Evolutionary conservation across 1,284 basidiomycete genomes (phyloP), one percentile per base, ranked within the genome.

Genomic region (Exobasidium rhododendri): DNA sequence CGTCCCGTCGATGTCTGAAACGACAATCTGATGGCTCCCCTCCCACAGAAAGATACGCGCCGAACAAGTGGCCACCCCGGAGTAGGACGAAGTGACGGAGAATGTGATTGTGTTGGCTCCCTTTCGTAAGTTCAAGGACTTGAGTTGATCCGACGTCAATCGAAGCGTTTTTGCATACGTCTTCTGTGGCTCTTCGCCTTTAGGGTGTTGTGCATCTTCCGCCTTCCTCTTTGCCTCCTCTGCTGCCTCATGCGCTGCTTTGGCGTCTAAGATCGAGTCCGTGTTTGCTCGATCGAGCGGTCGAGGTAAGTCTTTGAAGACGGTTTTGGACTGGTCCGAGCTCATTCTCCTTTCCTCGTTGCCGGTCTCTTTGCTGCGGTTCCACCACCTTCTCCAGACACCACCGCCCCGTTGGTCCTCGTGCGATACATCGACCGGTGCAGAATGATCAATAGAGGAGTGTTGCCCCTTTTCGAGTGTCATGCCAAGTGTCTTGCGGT

Each of bases 1-100:
- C 0, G 96, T 99, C 1, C 96, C 96, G 78, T 99, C 96, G 66
- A 99, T 98, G 78, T 99, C 96, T 35, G 94, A 97, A 47, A 99
- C 88, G 32, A 98, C 90, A 24, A 98, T 87, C 28, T 86, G 85
- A 79, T 97, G 92, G 7, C 86, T 88, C 29, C 88, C 86, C 65
- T 97, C 91, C 94, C 94, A 98, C 17, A 98, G 83, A 72, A 98
- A 99, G 69, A 99, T 91, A 3, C 93, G 85, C 7, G 96, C 92
- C 1, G 91, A 88, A 70, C 94, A 97, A 10, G 70, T 76, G 1
- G 91, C 87, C 2, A 86, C 85, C 4, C 92, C 91, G 3, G 91
- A 89, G 54, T 90, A 86, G n/a, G 92, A 92, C 2, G 84, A 85
- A 22, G 82, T 84, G 43, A 97, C 86, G 0, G 92, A 93, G 78